Conservation (phyloP, 2,329 filamentous ascomycete species). For the Neofusicoccum umdonicola region DNA sequence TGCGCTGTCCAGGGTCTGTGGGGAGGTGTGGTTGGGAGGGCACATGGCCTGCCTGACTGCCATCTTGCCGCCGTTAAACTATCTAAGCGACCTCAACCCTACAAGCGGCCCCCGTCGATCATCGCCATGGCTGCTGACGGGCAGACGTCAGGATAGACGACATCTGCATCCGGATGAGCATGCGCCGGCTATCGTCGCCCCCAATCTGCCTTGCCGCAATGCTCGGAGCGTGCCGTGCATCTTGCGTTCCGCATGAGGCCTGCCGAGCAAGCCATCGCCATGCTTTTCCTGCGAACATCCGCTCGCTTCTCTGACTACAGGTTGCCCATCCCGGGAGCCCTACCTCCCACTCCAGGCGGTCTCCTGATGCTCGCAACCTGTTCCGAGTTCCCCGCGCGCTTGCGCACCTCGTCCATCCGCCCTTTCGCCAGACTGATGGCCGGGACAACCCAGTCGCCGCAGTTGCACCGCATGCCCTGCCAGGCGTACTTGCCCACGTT, state of each 20-base stretch:
- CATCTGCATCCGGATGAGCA: conserved; percentile 4
- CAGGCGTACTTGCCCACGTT: conserved; percentile 92
- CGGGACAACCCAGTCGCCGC: conserved; percentile 84
- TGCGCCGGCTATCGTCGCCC: conserved; percentile 10
- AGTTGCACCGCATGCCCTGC: conserved; percentile 92
- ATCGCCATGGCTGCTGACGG: neutral
- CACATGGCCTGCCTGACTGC: conserved; percentile 6
- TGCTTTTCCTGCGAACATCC: neutral
- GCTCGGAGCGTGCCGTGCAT: neutral
- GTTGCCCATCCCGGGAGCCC: conserved; percentile 11
- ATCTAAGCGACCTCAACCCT: conserved; percentile 7
- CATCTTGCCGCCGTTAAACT: conserved; percentile 1
- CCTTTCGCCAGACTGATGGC: conserved; percentile 83
- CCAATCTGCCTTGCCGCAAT: neutral
- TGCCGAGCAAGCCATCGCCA: neutral
- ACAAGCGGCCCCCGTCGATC: neutral
- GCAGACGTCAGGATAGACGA: neutral
- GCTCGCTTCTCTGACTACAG: neutral
- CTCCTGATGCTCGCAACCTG: conserved; percentile 12
- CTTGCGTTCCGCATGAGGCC: neutral
- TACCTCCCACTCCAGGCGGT: conserved; percentile 9
- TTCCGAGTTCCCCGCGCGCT: conserved; percentile 14
- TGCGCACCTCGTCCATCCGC: conserved; percentile 68
- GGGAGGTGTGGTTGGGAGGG: neutral
- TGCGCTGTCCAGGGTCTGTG: neutral